Conservation (phyloP, 2,329 filamentous ascomycete genomes). For the Albophoma yamanashiensis region DNA sequence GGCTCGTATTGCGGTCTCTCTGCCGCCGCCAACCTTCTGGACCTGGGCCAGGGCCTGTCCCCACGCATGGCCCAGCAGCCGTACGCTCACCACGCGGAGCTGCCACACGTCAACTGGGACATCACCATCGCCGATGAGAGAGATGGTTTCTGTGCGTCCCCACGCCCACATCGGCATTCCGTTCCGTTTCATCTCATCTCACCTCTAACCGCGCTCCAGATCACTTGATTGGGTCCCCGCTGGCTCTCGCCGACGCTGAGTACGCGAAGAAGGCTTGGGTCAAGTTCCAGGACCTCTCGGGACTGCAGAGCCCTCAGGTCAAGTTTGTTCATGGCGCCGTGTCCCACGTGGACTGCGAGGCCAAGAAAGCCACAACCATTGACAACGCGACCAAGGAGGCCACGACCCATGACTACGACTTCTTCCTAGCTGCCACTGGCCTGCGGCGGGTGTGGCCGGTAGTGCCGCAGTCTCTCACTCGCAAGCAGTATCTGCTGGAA, state of each 20-base stretch:
- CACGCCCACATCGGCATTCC: not conserved
- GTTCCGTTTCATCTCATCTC: not conserved
- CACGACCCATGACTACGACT: conserved; percentile 53
- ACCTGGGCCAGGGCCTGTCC: conserved; percentile 47
- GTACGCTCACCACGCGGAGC: conserved; percentile 27
- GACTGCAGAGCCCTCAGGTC: conserved; percentile 52
- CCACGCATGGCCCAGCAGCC: conserved; percentile 31
- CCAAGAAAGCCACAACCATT: conserved; percentile 48
- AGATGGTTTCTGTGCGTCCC: conserved; percentile 66
- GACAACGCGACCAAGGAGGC: conserved; percentile 32
- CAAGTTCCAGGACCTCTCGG: conserved; percentile 54
- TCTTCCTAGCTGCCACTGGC: conserved; percentile 62
- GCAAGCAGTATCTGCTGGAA: conserved; percentile 54
- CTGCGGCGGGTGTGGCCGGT: conserved; percentile 61
- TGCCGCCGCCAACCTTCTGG: conserved; percentile 54
- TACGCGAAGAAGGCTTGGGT: conserved; percentile 62
- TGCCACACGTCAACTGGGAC: conserved; percentile 45
- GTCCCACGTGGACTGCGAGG: conserved; percentile 44
- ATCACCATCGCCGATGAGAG: conserved; percentile 68
- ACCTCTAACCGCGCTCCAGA: conserved; percentile 31
- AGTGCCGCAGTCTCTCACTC: conserved; percentile 54
- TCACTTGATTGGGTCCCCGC: conserved; percentile 66
- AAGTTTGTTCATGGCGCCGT: conserved; percentile 57
- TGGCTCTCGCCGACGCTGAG: conserved; percentile 53
- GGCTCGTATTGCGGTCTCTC: conserved; percentile 65